phyloP scores from a whole-genome alignment of 1,284 basidiomycete species.

The Ustilago hordei region DNA sequence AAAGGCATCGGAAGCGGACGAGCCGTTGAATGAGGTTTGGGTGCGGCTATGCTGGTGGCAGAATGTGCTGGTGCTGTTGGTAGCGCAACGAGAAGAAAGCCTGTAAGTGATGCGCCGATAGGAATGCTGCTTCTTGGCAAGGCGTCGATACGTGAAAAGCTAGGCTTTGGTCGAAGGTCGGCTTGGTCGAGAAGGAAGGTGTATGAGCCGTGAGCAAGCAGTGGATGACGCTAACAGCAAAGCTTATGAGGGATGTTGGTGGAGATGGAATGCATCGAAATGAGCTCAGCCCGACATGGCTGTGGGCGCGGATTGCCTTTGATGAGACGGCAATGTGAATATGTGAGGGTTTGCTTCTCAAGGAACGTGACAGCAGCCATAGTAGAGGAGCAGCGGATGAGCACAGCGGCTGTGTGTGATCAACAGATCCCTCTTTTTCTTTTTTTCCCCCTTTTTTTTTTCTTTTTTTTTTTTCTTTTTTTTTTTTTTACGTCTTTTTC shows the following conservation, averaged over 20 bases:
- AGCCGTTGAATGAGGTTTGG: constrained; percentile 4
- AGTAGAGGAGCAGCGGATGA: neutral
- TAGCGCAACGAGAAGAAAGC: neutral
- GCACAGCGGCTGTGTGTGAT: too few species aligned
- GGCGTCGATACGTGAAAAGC: neutral
- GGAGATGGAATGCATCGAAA: constrained; percentile 6
- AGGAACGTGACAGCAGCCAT: constrained; percentile 6
- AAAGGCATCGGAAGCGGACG: constrained; percentile 9
- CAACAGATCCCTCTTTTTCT: too few species aligned
- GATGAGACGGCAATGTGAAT: constrained; percentile 3
- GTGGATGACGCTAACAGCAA: neutral
- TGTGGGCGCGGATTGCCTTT: constrained; percentile 15
- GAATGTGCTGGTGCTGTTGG: neutral
- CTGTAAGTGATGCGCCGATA: neutral
- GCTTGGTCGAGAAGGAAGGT: neutral
- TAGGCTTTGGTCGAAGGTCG: neutral
- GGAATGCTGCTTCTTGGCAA: neutral
- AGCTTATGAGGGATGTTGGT: neutral
- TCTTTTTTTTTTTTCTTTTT: constrained; percentile 2
- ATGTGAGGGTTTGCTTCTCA: neutral
- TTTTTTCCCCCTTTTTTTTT: too few species aligned
- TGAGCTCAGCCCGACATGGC: neutral
- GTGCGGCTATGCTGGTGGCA: neutral
- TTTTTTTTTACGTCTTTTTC: neutral
- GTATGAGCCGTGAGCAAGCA: neutral